A percentile compares a stretch with the other conserved stretches of the same genome.
Evolutionary conservation across 1,284 basidiomycete species (phyloP).

Genomic region (Ustilago bromivora): DNA sequence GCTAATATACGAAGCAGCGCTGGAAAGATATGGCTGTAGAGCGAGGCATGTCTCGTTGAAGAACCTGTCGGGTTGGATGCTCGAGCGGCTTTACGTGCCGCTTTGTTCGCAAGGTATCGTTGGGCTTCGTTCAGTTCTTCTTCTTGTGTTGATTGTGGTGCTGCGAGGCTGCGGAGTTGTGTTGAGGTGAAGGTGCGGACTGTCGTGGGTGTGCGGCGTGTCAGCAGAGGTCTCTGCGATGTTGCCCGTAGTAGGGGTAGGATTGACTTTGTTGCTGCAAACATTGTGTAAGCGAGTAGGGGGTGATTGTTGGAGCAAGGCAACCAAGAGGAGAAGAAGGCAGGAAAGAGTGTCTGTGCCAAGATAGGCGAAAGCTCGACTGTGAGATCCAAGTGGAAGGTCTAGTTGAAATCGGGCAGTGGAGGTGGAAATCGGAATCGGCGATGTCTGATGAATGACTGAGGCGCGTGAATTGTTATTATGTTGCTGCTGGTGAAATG

Average conservation of each 20-base stretch:
- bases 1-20: conserved; percentile 64
- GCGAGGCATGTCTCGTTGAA: conserved; percentile 51
- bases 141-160: conserved; percentile 8
- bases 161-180: conserved; percentile 3
- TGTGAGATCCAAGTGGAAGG: not conserved
- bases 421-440: conserved; percentile 5
- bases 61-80: conserved; percentile 27
- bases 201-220: not conserved
- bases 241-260: not conserved
- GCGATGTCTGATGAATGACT: conserved; percentile 1
- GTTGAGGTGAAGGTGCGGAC: conserved; percentile 15
- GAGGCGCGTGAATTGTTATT: conserved; percentile 5
- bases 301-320: not conserved
- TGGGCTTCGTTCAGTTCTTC: conserved; percentile 44
- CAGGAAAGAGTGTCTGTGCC: not conserved
- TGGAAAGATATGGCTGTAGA: conserved; percentile 63
- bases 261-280: not conserved
- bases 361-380: conserved; percentile 3
- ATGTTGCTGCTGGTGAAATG: conserved; percentile 3
- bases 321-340: not conserved
- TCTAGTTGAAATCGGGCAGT: not conserved
- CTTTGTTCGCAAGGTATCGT: conserved; percentile 43
- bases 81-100: conserved; percentile 23
- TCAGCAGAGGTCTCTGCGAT: not conserved
- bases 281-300: conserved; percentile 10